A percentile compares a stretch with the other conserved stretches of the same genome.
These are phyloP conservation scores for Eimeria maxima DNA, from an alignment of 169 alveolate genomes.

Conservation along the genomic window DNA sequence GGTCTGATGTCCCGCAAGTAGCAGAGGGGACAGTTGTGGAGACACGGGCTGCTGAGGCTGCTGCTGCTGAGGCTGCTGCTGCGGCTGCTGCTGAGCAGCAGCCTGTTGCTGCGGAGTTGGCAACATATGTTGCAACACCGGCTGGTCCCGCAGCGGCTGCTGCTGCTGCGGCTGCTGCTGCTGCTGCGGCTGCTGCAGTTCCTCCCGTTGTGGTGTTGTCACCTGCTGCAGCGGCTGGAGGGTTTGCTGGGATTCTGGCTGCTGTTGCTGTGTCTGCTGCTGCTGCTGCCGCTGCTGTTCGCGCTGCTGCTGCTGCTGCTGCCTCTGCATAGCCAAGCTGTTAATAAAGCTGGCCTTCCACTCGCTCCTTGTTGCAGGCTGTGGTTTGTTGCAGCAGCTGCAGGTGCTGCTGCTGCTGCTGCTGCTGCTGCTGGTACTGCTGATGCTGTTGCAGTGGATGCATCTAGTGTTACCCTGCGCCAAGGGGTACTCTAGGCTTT, in stretches of 20 bases:
- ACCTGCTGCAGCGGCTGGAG: background rate
- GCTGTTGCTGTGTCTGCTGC: background rate
- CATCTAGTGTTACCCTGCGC: background rate
- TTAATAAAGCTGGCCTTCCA: background rate
- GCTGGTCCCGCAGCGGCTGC: background rate
- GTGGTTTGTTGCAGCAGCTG: background rate
- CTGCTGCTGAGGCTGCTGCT: background rate
- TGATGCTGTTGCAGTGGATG: background rate
- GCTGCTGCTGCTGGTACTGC: conserved; percentile 25
- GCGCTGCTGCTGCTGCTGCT: conserved; percentile 2
- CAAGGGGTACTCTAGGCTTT: background rate
- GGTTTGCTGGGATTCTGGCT: background rate
- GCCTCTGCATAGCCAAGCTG: background rate
- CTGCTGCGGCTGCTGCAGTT: background rate
- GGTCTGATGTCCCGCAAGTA: background rate
- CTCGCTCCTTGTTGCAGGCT: background rate
- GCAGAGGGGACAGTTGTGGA: background rate
- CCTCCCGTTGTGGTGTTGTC: background rate
- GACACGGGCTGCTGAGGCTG: too few species aligned
- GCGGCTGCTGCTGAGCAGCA: background rate
- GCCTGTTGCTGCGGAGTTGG: background rate
- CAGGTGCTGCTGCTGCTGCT: background rate
- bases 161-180: background rate
- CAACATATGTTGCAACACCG: background rate
- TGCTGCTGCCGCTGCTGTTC: conserved; percentile 20